Conservation (phyloP, 805 yeast genomes). For the Ogataea zsoltii region DNA sequence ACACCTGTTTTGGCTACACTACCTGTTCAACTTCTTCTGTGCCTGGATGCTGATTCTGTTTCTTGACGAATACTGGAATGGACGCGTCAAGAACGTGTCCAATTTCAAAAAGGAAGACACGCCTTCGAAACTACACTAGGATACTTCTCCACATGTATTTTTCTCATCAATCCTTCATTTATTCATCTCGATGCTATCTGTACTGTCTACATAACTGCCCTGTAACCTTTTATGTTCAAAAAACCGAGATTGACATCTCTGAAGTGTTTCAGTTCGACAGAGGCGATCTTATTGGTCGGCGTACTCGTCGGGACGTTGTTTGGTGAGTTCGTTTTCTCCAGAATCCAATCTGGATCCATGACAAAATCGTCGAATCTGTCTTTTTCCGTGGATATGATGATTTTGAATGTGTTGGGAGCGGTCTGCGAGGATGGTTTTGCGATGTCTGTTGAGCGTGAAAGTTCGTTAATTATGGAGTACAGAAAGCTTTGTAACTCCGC, state of each 20-base stretch:
- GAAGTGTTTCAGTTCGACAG: slow-evolving; percentile 20
- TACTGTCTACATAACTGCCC: slow-evolving; percentile 12
- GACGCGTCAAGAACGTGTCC: slow-evolving; percentile 14
- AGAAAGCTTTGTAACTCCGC: slow-evolving; percentile 30
- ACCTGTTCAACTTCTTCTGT: slow-evolving; percentile 65
- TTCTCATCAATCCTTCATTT: not conserved
- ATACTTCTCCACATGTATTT: not conserved
- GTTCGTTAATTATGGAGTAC: slow-evolving; percentile 26
- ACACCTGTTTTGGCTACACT: slow-evolving; percentile 84
- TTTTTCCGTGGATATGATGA: slow-evolving; percentile 24
- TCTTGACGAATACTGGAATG: slow-evolving; percentile 28
- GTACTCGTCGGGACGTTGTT: slow-evolving; percentile 7
- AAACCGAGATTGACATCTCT: slow-evolving; percentile 29
- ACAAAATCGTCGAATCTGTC: slow-evolving; percentile 17
- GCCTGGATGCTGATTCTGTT: slow-evolving; percentile 45
- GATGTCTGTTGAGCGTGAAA: slow-evolving; percentile 11
- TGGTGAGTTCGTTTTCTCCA: slow-evolving; percentile 15
- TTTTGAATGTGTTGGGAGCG: slow-evolving; percentile 21
- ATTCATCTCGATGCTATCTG: not conserved
- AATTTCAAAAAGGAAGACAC: slow-evolving; percentile 20
- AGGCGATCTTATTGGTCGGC: slow-evolving; percentile 11
- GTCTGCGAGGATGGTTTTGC: slow-evolving; percentile 16
- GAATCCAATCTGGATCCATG: slow-evolving; percentile 26
- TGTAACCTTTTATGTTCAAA: slow-evolving; percentile 28
- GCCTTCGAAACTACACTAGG: slow-evolving; percentile 23